Evolutionary conservation across 169 alveolate species (phyloP).

Genomic region (Perkinsus chesapeaki): DNA sequence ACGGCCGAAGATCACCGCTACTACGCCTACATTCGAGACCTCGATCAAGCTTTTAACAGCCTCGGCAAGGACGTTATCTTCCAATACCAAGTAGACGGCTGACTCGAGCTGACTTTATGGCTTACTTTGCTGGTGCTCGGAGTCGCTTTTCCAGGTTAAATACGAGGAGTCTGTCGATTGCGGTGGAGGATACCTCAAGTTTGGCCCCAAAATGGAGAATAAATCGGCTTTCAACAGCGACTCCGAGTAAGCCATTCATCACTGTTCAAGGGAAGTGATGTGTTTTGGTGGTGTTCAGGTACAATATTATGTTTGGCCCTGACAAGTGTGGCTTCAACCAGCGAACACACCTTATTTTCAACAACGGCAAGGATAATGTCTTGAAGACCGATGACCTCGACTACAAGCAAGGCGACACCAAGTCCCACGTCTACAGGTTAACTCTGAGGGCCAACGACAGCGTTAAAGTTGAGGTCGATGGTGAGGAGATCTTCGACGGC

Average conservation of each 20-base stretch:
- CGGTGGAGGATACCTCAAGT: constrained; percentile 34
- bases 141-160: constrained; percentile 19
- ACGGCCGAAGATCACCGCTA: neutral
- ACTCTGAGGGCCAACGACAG: constrained; percentile 25
- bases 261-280: neutral
- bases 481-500: constrained; percentile 26
- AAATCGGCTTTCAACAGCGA: neutral
- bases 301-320: constrained; percentile 37
- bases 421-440: constrained; percentile 21
- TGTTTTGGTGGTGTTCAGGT: neutral
- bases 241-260: neutral
- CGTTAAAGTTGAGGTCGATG: constrained; percentile 22
- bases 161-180: constrained; percentile 32
- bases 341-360: constrained; percentile 36
- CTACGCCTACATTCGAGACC: neutral
- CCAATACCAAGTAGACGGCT: neutral
- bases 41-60: neutral
- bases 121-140: too few relatives aligned
- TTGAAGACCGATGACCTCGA: constrained; percentile 29
- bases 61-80: neutral
- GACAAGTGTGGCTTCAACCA: constrained; percentile 31
- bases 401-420: constrained; percentile 28
- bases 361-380: constrained; percentile 27
- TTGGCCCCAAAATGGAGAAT: neutral
- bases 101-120: neutral